Conservation (phyloP, 805 yeast genomes). For the Lipomyces chichibuensis region DNA sequence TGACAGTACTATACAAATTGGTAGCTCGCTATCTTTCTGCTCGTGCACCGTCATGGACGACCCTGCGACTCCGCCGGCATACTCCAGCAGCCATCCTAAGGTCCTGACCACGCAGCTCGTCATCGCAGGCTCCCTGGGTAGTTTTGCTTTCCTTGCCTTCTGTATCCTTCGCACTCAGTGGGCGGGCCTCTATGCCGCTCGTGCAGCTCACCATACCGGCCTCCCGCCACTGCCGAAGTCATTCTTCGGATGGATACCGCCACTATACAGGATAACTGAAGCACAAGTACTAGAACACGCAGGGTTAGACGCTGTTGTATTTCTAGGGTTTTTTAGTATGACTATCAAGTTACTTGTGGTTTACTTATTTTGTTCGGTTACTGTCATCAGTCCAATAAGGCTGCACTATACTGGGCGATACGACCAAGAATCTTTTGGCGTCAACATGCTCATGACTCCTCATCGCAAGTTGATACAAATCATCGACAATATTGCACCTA, state of each 20-base stretch:
- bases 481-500: neutral
- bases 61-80: neutral
- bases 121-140: constrained; percentile 70
- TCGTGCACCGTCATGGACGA: neutral
- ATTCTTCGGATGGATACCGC: constrained; percentile 80
- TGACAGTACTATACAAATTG: neutral
- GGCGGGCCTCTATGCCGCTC: constrained; percentile 84
- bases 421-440: constrained; percentile 45
- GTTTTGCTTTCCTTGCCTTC: constrained; percentile 67
- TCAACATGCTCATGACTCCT: neutral
- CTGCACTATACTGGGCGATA: constrained; percentile 79
- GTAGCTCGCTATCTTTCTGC: neutral
- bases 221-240: constrained; percentile 65
- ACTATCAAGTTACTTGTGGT: constrained; percentile 68
- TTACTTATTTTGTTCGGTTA: constrained; percentile 69
- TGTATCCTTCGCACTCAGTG: constrained; percentile 70
- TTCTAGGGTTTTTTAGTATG: constrained; percentile 87
- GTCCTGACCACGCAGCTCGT: constrained; percentile 77
- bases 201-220: constrained; percentile 57
- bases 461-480: neutral
- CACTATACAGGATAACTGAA: constrained; percentile 66
- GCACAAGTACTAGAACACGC: constrained; percentile 82
- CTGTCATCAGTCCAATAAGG: constrained; percentile 81
- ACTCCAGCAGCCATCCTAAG: constrained; percentile 43
- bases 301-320: constrained; percentile 93